phyloP scores from a whole-genome alignment of 345 rosid species.

The Gossypium herbaceum region DNA sequence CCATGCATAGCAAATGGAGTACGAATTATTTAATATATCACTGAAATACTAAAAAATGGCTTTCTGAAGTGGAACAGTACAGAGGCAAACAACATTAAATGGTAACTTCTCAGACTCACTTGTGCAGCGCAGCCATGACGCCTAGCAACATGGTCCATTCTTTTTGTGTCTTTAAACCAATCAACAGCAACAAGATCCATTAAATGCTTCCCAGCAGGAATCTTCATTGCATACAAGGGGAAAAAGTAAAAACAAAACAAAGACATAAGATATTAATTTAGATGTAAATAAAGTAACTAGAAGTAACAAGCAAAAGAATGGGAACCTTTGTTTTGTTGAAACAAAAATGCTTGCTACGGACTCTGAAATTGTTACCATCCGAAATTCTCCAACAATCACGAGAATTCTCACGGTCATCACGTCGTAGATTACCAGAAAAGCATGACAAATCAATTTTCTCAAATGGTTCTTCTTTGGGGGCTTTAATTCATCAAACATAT shows the following conservation, averaged over 20 bases:
- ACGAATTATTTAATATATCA: background rate
- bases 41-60: background rate
- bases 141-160: slow-evolving; percentile 94
- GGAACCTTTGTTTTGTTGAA: slow-evolving; percentile 80
- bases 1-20: background rate
- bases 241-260: background rate
- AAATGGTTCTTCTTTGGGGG: slow-evolving; percentile 63
- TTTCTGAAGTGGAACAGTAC: background rate
- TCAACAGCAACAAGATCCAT: slow-evolving; percentile 99
- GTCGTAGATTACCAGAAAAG: slow-evolving; percentile 77
- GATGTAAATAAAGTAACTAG: background rate
- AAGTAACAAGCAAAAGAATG: slow-evolving; percentile 17
- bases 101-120: slow-evolving; percentile 40
- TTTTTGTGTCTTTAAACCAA: slow-evolving; percentile 96
- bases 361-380: slow-evolving; percentile 86
- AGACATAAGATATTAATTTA: slow-evolving; percentile 2
- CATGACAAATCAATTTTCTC: slow-evolving; percentile 76
- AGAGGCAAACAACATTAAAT: slow-evolving; percentile 1
- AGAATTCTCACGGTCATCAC: slow-evolving; percentile 76
- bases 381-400: slow-evolving; percentile 91
- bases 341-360: slow-evolving; percentile 91
- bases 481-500: slow-evolving; percentile 33
- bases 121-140: slow-evolving; percentile 95
- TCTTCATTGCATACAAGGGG: slow-evolving; percentile 37
- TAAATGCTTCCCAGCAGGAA: slow-evolving; percentile 89